Evolutionary conservation across 371 early-diverging fungal species (phyloP), one percentile per base, ranked within the genome.

Genomic region (Encephalitozoon cuniculi): DNA sequence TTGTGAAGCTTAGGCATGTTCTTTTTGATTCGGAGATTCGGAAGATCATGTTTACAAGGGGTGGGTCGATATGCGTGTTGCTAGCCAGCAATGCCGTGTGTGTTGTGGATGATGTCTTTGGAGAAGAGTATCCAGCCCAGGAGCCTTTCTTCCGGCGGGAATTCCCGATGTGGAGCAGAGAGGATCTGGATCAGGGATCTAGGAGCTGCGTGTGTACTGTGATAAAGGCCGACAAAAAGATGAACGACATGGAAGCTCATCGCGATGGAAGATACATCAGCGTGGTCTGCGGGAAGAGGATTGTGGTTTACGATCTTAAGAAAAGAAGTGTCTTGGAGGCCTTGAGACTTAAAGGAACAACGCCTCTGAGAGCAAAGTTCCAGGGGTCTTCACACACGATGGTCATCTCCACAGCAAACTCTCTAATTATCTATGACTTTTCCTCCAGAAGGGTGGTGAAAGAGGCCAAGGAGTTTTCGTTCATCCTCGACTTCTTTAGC

Each of bases 321-420:
- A 25, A 66, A 23, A 15, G 43, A 23, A 66, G n/a, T 18, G 43
- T 3, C 1, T 21, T 28, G 46, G 41, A 49, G 12, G 15, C 43
- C 0, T 26, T 28, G 15, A 32, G 28, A 23, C 32, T 39, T 21
- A 11, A n/a, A 32, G 66, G 66, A 3, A n/a, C 12, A n/a, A 39
- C 43, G 15, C 66, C 66, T 21, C 23, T 44, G 11, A 66, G 26
- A 32, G 41, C 41, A 18, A 66, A 15, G 40, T 32, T 70, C 4
- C 53, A 52, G 4, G 37, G 40, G 12, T 53, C 39, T n/a, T 15
- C 39, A 32, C 7, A 15, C 23, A 52, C 26, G 12, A 30, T 55
- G 11, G 11, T 70, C 9, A 28, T 70, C 21, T 54, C 55, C 18
- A 70, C 71, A 53, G 23, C 71, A 30, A 70, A 53, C 21, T 70